These are phyloP conservation scores for Aechmea fasciata DNA, from an alignment of 176 grass and related monocot species.

Conservation along the genomic window DNA sequence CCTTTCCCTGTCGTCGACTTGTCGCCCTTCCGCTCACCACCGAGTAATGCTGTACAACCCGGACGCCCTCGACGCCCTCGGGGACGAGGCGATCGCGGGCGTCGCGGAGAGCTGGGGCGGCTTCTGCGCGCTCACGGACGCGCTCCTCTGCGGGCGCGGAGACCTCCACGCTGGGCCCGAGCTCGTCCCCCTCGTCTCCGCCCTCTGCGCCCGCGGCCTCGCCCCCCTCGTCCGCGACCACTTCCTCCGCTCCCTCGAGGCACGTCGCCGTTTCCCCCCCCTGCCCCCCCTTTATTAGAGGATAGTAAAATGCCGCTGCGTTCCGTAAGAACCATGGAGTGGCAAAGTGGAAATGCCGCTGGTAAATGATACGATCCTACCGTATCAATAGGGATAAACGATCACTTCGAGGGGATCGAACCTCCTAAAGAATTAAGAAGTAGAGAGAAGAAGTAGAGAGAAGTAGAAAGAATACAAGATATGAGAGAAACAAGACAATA, in stretches of 20 bases:
- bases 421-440: too few relatives aligned
- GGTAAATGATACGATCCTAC: too few relatives aligned
- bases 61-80: conserved; percentile 20
- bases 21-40: not conserved
- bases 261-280: not conserved
- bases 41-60: conserved; percentile 17
- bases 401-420: too few relatives aligned
- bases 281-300: not conserved
- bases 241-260: conserved; percentile 73
- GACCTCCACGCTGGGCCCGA: conserved; percentile 32
- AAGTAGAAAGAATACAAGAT: too few relatives aligned
- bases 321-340: too few relatives aligned
- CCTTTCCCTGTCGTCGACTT: not conserved
- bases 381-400: too few relatives aligned
- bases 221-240: conserved; percentile 53
- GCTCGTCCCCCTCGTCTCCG: conserved; percentile 31
- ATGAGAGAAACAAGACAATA: too few relatives aligned
- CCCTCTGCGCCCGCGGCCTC: conserved; percentile 51
- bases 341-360: too few relatives aligned
- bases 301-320: too few relatives aligned
- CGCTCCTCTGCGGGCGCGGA: conserved; percentile 35
- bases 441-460: too few relatives aligned
- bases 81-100: conserved; percentile 32
- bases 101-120: conserved; percentile 46
- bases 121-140: conserved; percentile 42